Percentiles rank a stretch among this genome's conserved stretches.
Conservation (phyloP, 2,329 filamentous ascomycete species). For the Aspergillus japonicus region DNA sequence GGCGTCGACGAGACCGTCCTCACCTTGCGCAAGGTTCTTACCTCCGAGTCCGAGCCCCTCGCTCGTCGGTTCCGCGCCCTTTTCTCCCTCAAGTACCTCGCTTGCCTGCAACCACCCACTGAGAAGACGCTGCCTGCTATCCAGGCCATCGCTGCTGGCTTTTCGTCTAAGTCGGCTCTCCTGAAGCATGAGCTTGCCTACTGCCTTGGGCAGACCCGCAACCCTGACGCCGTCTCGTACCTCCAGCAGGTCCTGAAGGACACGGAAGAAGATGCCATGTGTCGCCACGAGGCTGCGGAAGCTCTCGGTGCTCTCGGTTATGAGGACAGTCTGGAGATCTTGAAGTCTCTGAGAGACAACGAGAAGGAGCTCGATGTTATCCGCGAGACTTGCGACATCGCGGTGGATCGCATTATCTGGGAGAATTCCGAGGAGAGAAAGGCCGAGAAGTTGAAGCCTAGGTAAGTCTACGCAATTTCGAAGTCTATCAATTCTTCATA, state of each 20-base stretch:
- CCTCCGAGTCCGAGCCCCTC: slow-evolving; percentile 76
- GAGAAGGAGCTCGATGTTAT: slow-evolving; percentile 74
- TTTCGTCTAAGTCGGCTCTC: slow-evolving; percentile 79
- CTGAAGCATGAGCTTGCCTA: slow-evolving; percentile 97
- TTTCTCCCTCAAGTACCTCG: slow-evolving; percentile 95
- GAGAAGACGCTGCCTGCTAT: slow-evolving; percentile 62
- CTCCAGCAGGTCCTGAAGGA: slow-evolving; percentile 74
- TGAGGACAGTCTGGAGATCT: slow-evolving; percentile 67
- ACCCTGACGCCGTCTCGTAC: slow-evolving; percentile 69
- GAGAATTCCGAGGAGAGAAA: slow-evolving; percentile 72
- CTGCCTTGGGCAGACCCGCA: slow-evolving; percentile 87
- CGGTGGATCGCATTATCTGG: slow-evolving; percentile 91
- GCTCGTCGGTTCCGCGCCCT: slow-evolving; percentile 91
- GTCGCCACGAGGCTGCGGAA: slow-evolving; percentile 93
- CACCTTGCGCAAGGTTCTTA: slow-evolving; percentile 67
- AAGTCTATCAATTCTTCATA: slow-evolving; percentile 4
- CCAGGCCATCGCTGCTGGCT: slow-evolving; percentile 82
- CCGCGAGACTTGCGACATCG: slow-evolving; percentile 95
- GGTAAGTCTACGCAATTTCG: slow-evolving; percentile 52
- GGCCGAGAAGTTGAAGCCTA: slow-evolving; percentile 74
- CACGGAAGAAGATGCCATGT: slow-evolving; percentile 86
- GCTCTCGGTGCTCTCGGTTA: slow-evolving; percentile 86
- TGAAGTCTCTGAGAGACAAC: slow-evolving; percentile 73
- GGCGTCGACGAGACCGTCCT: slow-evolving; percentile 40
- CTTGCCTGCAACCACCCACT: slow-evolving; percentile 62